Evolutionary conservation across 805 yeast genomes (phyloP).

Genomic region (Zygoascus ofunaensis): DNA sequence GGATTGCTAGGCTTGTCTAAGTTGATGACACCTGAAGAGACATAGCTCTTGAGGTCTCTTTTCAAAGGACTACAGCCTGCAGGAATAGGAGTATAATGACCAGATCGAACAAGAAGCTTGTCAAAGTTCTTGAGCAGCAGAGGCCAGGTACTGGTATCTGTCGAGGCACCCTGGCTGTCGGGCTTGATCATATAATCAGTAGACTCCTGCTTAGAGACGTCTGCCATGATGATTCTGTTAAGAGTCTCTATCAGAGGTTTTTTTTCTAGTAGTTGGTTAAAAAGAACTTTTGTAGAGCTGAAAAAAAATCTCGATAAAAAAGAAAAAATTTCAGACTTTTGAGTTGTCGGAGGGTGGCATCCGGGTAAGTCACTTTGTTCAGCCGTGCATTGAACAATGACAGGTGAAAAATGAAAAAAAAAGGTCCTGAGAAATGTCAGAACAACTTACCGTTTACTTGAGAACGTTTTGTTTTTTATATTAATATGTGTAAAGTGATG

Average conservation of each 20-base stretch:
- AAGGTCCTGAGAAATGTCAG: no score
- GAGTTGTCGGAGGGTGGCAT: no score
- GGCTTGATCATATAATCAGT: constrained; percentile 79
- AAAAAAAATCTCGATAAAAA: constrained; percentile 7
- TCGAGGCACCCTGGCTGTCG: constrained; percentile 59
- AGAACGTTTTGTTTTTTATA: no score
- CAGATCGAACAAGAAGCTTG: constrained; percentile 86
- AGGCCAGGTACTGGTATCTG: constrained; percentile 94
- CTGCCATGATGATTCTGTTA: constrained; percentile 43
- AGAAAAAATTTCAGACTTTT: constrained; percentile 1
- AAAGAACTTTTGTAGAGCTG: background rate
- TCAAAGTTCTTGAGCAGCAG: constrained; percentile 87
- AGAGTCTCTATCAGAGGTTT: no score
- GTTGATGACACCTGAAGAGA: constrained; percentile 93
- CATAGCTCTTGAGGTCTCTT: constrained; percentile 83
- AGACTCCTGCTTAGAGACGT: constrained; percentile 22
- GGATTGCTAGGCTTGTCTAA: constrained; percentile 98
- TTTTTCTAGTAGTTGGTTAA: no score
- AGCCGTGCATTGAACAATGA: no score
- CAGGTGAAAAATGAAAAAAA: no score
- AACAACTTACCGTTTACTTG: no score
- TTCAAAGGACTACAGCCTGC: constrained; percentile 90
- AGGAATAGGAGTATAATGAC: constrained; percentile 97
- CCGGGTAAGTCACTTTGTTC: no score
- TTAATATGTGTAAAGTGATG: no score